Evolutionary conservation across 148 eudicot species (phyloP), one percentile per base, ranked within the genome.

Genomic region (Chenopodium quinoa): DNA sequence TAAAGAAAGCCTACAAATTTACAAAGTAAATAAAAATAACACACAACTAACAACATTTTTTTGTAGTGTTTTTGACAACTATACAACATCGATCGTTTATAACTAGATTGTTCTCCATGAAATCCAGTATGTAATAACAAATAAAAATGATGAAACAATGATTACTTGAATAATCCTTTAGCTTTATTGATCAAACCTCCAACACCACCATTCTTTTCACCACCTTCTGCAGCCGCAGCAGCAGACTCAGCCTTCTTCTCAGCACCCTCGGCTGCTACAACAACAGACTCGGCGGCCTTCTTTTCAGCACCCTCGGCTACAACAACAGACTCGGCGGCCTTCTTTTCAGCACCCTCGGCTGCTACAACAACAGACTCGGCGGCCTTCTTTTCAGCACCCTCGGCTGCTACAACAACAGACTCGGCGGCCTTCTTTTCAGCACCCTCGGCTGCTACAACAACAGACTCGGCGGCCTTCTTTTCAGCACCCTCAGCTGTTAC

Each of bases 141-240:
- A 56, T 17, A 56, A 14, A 17, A 56, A 16, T 56, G 60, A 54
- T 54, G 5, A 34, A 34, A 54, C 14, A 17, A 2, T 16, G 62
- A 56, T 56, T 20, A 56, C 62, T 56, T 56, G 22, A 56, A 56
- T 14, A 56, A 13, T 17, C 62, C 22, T 32, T 69, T 69, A 69
- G 73, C 73, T 46, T 11, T 17, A 69, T 69, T 69, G n/a, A 69
- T 69, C 22, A 69, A 34, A 29, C 73, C 73, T 8, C 73, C 73
- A 69, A 69, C 17, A 23, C 32, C 31, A 76, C 44, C 64, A 4
- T 69, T 25, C 46, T 67, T 67, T 67, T 67, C 71, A 25, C 34
- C 71, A 29, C 34, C 71, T 3, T 69, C 44, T 1, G 22, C 40
- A 3, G 17, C 60, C 19, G 1, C 60, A 14, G 9, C 29, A 64